A percentile compares a stretch with the other conserved stretches of the same genome.
phyloP scores from a whole-genome alignment of 2,329 filamentous ascomycete species.

The Rachicladosporium sp. region DNA sequence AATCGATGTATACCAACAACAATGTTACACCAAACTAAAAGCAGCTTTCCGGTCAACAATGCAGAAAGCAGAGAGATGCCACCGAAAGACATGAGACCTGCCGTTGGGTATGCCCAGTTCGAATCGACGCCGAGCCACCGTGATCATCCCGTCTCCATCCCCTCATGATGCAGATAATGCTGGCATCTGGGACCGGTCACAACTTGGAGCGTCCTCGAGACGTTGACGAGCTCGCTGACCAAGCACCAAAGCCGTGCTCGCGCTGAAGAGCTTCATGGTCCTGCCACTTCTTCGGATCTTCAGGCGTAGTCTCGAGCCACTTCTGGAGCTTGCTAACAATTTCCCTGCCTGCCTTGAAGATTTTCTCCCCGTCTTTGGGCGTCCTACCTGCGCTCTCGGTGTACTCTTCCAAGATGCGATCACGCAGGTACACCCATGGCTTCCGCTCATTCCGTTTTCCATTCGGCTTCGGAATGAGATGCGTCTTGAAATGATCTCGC shows the following conservation, averaged over 20 bases:
- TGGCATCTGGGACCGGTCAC: not conserved
- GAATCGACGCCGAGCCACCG: not conserved
- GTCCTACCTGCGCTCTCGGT: not conserved
- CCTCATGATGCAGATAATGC: not conserved
- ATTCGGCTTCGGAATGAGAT: conserved; percentile 10
- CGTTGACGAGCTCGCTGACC: not conserved
- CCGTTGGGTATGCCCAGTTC: not conserved
- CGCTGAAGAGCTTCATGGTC: not conserved
- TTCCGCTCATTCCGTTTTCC: conserved; percentile 17
- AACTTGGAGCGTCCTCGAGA: conserved; percentile 1
- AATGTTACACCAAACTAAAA: not conserved
- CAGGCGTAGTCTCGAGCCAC: conserved; percentile 5
- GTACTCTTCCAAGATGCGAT: conserved; percentile 5
- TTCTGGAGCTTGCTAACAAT: conserved; percentile 11
- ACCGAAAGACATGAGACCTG: no score
- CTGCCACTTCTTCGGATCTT: not conserved
- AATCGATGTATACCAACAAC: not conserved
- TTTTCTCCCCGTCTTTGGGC: no score
- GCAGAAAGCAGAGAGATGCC: no score
- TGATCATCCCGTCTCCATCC: not conserved
- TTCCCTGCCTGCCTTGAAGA: conserved; percentile 7
- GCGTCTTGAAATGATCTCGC: conserved; percentile 21
- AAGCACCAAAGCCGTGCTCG: conserved; percentile 1
- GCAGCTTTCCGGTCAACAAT: no score
- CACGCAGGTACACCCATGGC: conserved; percentile 8